Percentiles rank a stretch among this genome's conserved stretches.
phyloP scores from a whole-genome alignment of 1,139 yeast genomes.

The Pichia inconspicua region DNA sequence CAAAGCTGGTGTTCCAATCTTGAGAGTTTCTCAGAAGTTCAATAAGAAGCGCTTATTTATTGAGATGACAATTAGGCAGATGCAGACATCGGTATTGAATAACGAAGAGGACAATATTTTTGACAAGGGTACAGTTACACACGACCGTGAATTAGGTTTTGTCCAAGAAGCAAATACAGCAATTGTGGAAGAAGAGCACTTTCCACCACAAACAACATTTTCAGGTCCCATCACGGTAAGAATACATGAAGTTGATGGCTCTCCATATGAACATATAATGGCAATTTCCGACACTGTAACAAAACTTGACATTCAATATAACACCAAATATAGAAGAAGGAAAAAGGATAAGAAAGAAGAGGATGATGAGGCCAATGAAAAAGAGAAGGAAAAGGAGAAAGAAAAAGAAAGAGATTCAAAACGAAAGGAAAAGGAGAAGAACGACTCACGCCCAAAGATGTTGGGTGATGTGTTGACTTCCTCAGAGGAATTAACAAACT shows the following conservation, averaged over 20 bases:
- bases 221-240: constrained; percentile 95
- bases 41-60: constrained; percentile 90
- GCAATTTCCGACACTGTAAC: constrained; percentile 80
- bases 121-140: constrained; percentile 4
- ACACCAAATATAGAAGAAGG: constrained; percentile 74
- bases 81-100: constrained; percentile 53
- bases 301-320: constrained; percentile 87
- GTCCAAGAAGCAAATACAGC: constrained; percentile 39
- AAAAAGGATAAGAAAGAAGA: constrained; percentile 41
- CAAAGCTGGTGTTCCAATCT: constrained; percentile 83
- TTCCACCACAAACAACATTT: constrained; percentile 44
- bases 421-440: constrained; percentile 21
- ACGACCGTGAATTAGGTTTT: constrained; percentile 27
- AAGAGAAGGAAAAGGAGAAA: constrained; percentile 27
- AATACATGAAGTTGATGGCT: constrained; percentile 98
- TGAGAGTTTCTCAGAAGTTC: constrained; percentile 82
- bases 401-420: constrained; percentile 28
- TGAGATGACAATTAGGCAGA: constrained; percentile 91
- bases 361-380: constrained; percentile 20
- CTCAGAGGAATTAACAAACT: constrained; percentile 52
- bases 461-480: constrained; percentile 72
- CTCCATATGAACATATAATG: constrained; percentile 96
- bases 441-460: constrained; percentile 45
- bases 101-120: constrained; percentile 11
- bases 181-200: constrained; percentile 24